A percentile compares a stretch with the other conserved stretches of the same genome.
Conservation (phyloP, 805 yeast genomes). For the Metschnikowia chrysomelidarum region DNA sequence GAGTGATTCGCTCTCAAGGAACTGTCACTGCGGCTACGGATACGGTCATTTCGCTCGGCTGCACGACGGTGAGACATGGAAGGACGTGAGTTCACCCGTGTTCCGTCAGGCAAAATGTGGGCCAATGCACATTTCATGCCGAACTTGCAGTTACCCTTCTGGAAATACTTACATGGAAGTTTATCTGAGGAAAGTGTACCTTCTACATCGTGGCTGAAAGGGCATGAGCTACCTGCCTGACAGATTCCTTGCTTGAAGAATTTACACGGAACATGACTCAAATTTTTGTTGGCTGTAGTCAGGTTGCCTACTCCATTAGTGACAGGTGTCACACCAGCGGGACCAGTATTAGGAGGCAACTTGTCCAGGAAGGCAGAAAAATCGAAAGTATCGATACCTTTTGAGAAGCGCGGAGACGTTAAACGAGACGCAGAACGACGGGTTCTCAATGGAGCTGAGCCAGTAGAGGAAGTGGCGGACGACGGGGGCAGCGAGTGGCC, state of each 20-base stretch:
- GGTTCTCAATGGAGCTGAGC: background rate
- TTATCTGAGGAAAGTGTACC: conserved; percentile 49
- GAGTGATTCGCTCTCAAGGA: too few species aligned
- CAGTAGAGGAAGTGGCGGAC: background rate
- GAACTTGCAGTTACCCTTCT: conserved; percentile 95
- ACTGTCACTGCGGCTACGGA: conserved; percentile 1
- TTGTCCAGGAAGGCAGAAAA: conserved; percentile 10
- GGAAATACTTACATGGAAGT: conserved; percentile 87
- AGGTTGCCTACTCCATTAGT: conserved; percentile 9
- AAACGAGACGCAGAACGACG: conserved; percentile 1
- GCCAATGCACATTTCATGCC: conserved; percentile 94
- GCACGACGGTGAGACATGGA: conserved; percentile 12
- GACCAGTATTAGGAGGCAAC: conserved; percentile 21
- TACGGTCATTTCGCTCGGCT: conserved; percentile 9
- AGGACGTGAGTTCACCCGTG: conserved; percentile 59
- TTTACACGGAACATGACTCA: conserved; percentile 95
- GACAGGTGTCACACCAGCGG: conserved; percentile 12
- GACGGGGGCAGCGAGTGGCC: conserved; percentile 2
- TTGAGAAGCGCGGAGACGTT: conserved; percentile 6
- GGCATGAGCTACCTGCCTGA: conserved; percentile 91
- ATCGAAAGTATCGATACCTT: conserved; percentile 9
- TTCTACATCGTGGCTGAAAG: conserved; percentile 79
- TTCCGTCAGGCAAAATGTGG: conserved; percentile 85
- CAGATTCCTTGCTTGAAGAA: conserved; percentile 90
- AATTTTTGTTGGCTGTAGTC: conserved; percentile 40